Conservation (phyloP, 768 basidiomycete species). For the Mycena pura region DNA sequence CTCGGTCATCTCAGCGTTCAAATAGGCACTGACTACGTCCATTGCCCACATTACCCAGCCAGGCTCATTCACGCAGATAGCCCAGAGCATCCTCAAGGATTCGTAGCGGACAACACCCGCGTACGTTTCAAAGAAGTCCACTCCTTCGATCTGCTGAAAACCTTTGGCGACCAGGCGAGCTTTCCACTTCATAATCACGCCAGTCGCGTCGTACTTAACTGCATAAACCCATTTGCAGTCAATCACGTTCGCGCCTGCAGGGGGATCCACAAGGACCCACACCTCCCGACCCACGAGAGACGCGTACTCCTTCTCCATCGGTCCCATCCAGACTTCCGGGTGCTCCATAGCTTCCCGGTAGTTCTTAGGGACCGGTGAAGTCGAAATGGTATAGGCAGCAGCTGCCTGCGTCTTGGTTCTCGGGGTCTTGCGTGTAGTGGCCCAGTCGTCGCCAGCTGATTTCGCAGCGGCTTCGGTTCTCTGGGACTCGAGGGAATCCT, state of each 20-base stretch:
- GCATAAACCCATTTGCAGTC: slow-evolving; percentile 40
- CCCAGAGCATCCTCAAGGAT: slow-evolving; percentile 23
- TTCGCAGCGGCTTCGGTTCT: slow-evolving; percentile 2
- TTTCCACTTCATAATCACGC: slow-evolving; percentile 10
- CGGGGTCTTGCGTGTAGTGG: slow-evolving; percentile 1
- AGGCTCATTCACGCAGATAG: too few species aligned
- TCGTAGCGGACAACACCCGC: slow-evolving; percentile 7
- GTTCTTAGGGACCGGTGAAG: not conserved
- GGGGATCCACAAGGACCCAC: slow-evolving; percentile 30
- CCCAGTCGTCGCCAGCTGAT: slow-evolving; percentile 6
- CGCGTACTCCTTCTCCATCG: slow-evolving; percentile 10
- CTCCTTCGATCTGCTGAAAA: not conserved
- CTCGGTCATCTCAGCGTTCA: slow-evolving; percentile 27
- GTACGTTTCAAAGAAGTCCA: slow-evolving; percentile 12
- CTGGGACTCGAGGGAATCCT: not conserved
- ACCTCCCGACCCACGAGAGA: slow-evolving; percentile 21
- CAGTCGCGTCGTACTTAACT: slow-evolving; percentile 38
- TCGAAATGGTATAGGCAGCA: slow-evolving; percentile 2
- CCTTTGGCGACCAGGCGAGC: slow-evolving; percentile 3
- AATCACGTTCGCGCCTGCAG: too few species aligned
- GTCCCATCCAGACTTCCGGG: slow-evolving; percentile 20
- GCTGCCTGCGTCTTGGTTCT: not conserved
- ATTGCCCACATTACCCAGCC: slow-evolving; percentile 34
- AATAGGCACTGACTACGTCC: slow-evolving; percentile 35
- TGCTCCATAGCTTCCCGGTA: slow-evolving; percentile 23